phyloP scores from a whole-genome alignment of 257 asterid species.

The Linderniella brevidens region DNA sequence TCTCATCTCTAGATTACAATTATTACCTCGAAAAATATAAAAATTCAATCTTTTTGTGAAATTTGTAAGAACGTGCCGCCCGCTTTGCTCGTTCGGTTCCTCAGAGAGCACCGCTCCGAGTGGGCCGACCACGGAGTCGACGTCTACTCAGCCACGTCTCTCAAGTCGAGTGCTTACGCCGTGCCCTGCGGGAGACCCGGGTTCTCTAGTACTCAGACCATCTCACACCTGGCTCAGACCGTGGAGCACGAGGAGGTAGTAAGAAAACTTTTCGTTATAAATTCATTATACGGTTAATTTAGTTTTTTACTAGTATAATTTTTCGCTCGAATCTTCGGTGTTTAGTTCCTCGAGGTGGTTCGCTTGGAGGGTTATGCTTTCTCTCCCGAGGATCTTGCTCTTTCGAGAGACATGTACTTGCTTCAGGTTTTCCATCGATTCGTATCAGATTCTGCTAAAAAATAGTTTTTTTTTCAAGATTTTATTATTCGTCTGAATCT shows the following conservation, averaged over 20 bases:
- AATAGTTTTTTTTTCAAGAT: neutral
- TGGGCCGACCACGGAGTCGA: slow-evolving; percentile 90
- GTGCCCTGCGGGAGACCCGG: slow-evolving; percentile 58
- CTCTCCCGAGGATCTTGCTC: slow-evolving; percentile 64
- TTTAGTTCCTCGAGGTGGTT: slow-evolving; percentile 77
- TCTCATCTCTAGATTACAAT: neutral
- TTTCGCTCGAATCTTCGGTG: neutral
- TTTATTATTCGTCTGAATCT: neutral
- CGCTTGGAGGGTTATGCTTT: slow-evolving; percentile 83
- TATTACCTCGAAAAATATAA: neutral
- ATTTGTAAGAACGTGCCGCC: slow-evolving; percentile 62
- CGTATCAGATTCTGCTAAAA: neutral
- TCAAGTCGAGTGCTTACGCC: slow-evolving; percentile 49
- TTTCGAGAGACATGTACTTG: slow-evolving; percentile 79
- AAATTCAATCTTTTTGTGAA: neutral
- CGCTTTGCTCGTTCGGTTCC: slow-evolving; percentile 65
- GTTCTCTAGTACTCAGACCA: slow-evolving; percentile 58
- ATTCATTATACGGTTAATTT: neutral
- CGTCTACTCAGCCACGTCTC: slow-evolving; percentile 68
- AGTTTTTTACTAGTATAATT: neutral
- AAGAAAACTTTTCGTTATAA: neutral
- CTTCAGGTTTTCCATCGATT: slow-evolving; percentile 38
- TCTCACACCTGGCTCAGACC: slow-evolving; percentile 68
- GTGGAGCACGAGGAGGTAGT: slow-evolving; percentile 78
- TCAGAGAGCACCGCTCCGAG: slow-evolving; percentile 83